Evolutionary conservation across 768 basidiomycete species (phyloP).

Genomic region (Agaricus bisporus): DNA sequence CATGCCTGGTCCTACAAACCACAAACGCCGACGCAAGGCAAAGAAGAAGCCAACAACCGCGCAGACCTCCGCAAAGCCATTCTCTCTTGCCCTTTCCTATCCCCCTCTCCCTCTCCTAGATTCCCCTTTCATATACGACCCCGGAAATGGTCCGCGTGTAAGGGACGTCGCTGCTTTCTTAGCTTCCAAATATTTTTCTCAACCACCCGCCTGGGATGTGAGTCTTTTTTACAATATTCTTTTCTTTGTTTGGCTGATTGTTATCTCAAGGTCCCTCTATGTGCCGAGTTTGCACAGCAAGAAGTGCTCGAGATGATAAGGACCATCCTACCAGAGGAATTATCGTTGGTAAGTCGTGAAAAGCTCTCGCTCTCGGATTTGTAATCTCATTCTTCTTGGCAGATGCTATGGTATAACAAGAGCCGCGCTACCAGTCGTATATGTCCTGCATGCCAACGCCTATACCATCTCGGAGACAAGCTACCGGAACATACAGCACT

Average conservation of each 20-base stretch:
- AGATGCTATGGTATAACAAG: constrained; percentile 87
- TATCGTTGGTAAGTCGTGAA: constrained; percentile 49
- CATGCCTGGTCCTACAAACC: constrained; percentile 64
- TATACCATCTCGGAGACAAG: constrained; percentile 65
- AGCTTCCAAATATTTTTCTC: constrained; percentile 55
- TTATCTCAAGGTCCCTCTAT: constrained; percentile 45
- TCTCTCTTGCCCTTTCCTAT: not conserved
- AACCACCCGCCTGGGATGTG: constrained; percentile 52
- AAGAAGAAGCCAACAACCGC: constrained; percentile 10
- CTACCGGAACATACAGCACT: constrained; percentile 41
- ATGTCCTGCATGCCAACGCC: constrained; percentile 71
- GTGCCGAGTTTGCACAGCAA: constrained; percentile 71
- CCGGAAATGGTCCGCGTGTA: constrained; percentile 76
- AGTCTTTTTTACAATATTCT: constrained; percentile 1
- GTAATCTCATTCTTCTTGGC: not conserved
- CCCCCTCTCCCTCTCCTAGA: constrained; percentile 15
- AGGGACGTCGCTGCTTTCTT: constrained; percentile 63
- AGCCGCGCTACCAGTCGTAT: constrained; percentile 63
- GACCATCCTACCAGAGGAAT: constrained; percentile 65
- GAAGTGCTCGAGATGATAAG: constrained; percentile 71
- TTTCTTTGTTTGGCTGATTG: not conserved
- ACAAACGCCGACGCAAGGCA: constrained; percentile 25
- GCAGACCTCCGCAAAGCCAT: not conserved
- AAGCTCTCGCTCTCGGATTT: constrained; percentile 6
- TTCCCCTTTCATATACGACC: constrained; percentile 66